Percentiles rank a stretch among this genome's conserved stretches.
phyloP scores from a whole-genome alignment of 2,329 filamentous ascomycete species.

The Aspergillus sp. region DNA sequence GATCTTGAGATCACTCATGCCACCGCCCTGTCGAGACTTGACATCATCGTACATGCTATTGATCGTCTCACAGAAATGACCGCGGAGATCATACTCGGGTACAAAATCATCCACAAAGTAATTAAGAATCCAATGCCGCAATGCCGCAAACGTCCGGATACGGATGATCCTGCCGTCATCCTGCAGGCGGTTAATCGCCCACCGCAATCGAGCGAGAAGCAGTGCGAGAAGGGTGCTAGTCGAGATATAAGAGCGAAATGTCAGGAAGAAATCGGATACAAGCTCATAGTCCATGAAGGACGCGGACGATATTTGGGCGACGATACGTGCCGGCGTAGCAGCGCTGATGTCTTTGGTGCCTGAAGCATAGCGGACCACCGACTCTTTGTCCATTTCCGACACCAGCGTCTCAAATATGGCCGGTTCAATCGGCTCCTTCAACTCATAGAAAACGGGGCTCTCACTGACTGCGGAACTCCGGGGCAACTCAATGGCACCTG shows the following conservation, averaged over 20 bases:
- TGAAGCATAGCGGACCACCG: constrained; percentile 79
- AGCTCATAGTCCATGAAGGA: constrained; percentile 96
- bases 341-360: constrained; percentile 75
- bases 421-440: constrained; percentile 64
- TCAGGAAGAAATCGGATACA: constrained; percentile 96
- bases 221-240: constrained; percentile 76
- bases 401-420: constrained; percentile 79
- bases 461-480: constrained; percentile 36
- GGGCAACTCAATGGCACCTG: constrained; percentile 35
- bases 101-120: constrained; percentile 97
- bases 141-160: constrained; percentile 90
- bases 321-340: constrained; percentile 84
- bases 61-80: constrained; percentile 76
- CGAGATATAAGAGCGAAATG: constrained; percentile 84
- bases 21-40: constrained; percentile 53
- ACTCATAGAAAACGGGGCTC: constrained; percentile 47
- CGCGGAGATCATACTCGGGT: constrained; percentile 70
- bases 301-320: constrained; percentile 95
- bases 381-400: constrained; percentile 76
- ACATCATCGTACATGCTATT: constrained; percentile 64
- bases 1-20: constrained; percentile 75
- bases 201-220: constrained; percentile 79
- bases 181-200: constrained; percentile 78
- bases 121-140: constrained; percentile 96
- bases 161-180: constrained; percentile 91